Percentiles rank a stretch among this genome's conserved stretches.
phyloP scores from a whole-genome alignment of 768 basidiomycete genomes.

The Plicaturopsis crispa region DNA sequence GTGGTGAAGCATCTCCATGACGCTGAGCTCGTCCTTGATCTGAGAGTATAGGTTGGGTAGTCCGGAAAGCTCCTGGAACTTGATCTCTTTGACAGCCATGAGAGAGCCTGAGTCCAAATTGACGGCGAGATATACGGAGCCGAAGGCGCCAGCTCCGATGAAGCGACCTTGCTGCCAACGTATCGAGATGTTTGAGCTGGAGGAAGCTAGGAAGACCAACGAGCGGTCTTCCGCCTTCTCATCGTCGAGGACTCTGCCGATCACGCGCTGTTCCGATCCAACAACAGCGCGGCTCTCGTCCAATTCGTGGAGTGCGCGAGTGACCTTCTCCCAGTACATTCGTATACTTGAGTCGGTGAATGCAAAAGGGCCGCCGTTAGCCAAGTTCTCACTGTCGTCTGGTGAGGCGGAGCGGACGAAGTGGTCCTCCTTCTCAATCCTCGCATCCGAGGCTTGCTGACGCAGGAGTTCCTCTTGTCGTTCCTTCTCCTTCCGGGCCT shows the following conservation, averaged over 20 bases:
- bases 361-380: slow-evolving; percentile 23
- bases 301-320: slow-evolving; percentile 50
- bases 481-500: slow-evolving; percentile 89
- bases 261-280: slow-evolving; percentile 61
- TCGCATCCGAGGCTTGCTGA: slow-evolving; percentile 43
- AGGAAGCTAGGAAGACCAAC: slow-evolving; percentile 88
- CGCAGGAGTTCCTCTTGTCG: slow-evolving; percentile 56
- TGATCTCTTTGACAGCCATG: slow-evolving; percentile 99
- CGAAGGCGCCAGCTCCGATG: slow-evolving; percentile 98
- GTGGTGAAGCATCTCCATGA: slow-evolving; percentile 98
- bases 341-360: slow-evolving; percentile 62
- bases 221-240: slow-evolving; percentile 92
- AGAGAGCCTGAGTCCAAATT: slow-evolving; percentile 93
- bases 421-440: slow-evolving; percentile 42
- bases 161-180: slow-evolving; percentile 98
- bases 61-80: slow-evolving; percentile 89
- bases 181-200: slow-evolving; percentile 91
- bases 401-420: slow-evolving; percentile 31
- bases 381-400: slow-evolving; percentile 26
- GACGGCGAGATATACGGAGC: slow-evolving; percentile 98
- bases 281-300: slow-evolving; percentile 57
- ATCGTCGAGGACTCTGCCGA: slow-evolving; percentile 91
- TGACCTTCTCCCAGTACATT: slow-evolving; percentile 67
- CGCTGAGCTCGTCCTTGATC: slow-evolving; percentile 91
- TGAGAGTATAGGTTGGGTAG: slow-evolving; percentile 84